These are phyloP conservation scores for Ramalina peruviana DNA, from an alignment of 495 filamentous ascomycete genomes.

Conservation along the genomic window DNA sequence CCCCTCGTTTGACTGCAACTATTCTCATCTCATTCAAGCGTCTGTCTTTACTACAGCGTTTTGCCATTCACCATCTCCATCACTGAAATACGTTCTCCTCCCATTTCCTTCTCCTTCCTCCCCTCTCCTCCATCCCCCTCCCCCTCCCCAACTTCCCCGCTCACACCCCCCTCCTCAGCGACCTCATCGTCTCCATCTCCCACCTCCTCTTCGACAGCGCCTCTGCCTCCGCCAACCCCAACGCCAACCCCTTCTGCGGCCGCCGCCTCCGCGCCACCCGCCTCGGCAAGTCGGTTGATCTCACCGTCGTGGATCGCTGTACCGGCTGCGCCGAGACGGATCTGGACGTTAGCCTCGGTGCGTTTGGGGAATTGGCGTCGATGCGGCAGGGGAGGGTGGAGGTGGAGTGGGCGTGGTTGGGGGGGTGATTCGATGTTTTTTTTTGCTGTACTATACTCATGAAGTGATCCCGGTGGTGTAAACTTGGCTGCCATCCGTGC, in stretches of 20 bases:
- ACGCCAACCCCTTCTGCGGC: constrained; percentile 58
- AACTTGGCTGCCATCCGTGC: background rate
- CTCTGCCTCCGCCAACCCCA: constrained; percentile 43
- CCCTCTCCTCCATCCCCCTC: too few relatives aligned
- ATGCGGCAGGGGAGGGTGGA: constrained; percentile 41
- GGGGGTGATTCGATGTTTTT: too few relatives aligned
- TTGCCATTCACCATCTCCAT: too few relatives aligned
- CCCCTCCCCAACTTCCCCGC: too few relatives aligned
- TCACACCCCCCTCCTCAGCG: constrained; percentile 16
- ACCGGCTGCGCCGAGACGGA: constrained; percentile 48
- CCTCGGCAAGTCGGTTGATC: constrained; percentile 42
- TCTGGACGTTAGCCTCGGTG: constrained; percentile 48
- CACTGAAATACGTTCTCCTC: too few relatives aligned
- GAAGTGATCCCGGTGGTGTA: background rate
- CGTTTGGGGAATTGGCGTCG: constrained; percentile 47
- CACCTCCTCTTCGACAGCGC: constrained; percentile 53
- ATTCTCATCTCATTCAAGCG: too few relatives aligned
- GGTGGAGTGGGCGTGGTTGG: constrained; percentile 57
- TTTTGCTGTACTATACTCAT: constrained; percentile 1
- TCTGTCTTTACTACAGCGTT: too few relatives aligned
- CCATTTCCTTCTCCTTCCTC: too few relatives aligned
- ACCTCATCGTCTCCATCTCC: constrained; percentile 52
- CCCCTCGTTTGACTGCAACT: too few relatives aligned
- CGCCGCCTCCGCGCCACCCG: constrained; percentile 42
- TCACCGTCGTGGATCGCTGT: constrained; percentile 66